A percentile compares a stretch with the other conserved stretches of the same genome.
phyloP scores from a whole-genome alignment of 2,329 filamentous ascomycete species.

The Tolypocladium ovalisporum region DNA sequence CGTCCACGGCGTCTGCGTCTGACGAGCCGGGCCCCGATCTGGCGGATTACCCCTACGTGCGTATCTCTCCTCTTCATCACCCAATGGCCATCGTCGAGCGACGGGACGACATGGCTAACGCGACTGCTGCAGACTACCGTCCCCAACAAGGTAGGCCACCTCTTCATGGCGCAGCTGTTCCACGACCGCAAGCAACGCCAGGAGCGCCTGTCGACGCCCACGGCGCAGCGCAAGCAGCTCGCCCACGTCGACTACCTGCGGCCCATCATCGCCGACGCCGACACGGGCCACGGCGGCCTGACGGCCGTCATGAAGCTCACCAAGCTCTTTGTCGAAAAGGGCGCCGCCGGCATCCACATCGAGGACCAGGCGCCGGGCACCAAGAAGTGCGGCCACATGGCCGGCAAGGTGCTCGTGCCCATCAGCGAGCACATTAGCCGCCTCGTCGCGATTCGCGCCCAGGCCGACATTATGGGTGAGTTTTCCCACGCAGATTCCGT shows the following conservation, averaged over 20 bases:
- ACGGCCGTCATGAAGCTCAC: conserved; percentile 99
- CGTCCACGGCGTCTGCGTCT: conserved; percentile 85
- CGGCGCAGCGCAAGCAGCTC: conserved; percentile 59
- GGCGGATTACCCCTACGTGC: conserved; percentile 88
- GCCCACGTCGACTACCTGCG: conserved; percentile 87
- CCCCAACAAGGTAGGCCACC: conserved; percentile 93
- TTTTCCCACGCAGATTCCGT: not conserved
- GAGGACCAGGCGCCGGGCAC: conserved; percentile 97
- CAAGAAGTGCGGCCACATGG: conserved; percentile 99
- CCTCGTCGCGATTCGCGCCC: conserved; percentile 88
- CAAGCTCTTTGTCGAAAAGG: conserved; percentile 93
- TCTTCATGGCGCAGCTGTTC: conserved; percentile 98
- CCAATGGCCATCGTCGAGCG: too few relatives aligned
- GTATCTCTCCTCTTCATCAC: too few relatives aligned
- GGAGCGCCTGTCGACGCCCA: conserved; percentile 72
- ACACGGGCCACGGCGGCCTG: conserved; percentile 92
- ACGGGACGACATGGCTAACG: conserved; percentile 2
- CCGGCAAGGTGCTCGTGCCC: conserved; percentile 92
- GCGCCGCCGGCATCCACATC: conserved; percentile 95
- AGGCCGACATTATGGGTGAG: conserved; percentile 94
- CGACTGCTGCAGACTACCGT: conserved; percentile 67
- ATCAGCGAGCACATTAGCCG: conserved; percentile 98
- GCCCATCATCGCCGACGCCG: conserved; percentile 91
- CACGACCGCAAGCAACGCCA: conserved; percentile 98
- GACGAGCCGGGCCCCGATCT: conserved; percentile 97